Percentiles rank a stretch among this genome's conserved stretches.
These are phyloP conservation scores for Polyplosphaeria fusca DNA, from an alignment of 495 filamentous ascomycete species.

Conservation along the genomic window DNA sequence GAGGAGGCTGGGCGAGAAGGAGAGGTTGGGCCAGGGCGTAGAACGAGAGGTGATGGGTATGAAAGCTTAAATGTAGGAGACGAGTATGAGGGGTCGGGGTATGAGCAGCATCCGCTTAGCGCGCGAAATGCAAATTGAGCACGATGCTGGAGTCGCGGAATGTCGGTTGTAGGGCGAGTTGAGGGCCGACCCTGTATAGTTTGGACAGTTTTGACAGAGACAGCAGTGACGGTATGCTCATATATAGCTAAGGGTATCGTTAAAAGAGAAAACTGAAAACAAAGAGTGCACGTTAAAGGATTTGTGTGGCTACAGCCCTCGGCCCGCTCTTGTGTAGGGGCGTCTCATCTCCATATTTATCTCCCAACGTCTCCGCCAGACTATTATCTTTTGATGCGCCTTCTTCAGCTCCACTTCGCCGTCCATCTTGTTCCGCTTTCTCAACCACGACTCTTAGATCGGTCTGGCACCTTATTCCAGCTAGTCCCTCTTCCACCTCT, in stretches of 20 bases:
- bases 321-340: slow-evolving; percentile 5
- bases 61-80: background rate
- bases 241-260: too few relatives aligned
- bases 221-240: too few relatives aligned
- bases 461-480: slow-evolving; percentile 3
- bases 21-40: background rate
- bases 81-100: background rate
- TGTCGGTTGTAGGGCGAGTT: too few relatives aligned
- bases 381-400: slow-evolving; percentile 1
- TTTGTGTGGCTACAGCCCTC: background rate
- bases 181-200: too few relatives aligned
- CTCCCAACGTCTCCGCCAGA: background rate
- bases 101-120: background rate
- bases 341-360: slow-evolving; percentile 15
- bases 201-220: too few relatives aligned
- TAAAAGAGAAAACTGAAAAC: too few relatives aligned
- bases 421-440: background rate
- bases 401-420: background rate
- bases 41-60: background rate
- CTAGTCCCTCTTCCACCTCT: background rate
- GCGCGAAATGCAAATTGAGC: background rate
- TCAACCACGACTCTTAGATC: slow-evolving; percentile 12
- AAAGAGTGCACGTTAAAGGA: too few relatives aligned
- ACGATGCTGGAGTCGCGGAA: too few relatives aligned
- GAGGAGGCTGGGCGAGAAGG: background rate